These are phyloP conservation scores for Hymenoscyphus fructigenus DNA, from an alignment of 2,329 filamentous ascomycete genomes.

Conservation along the genomic window DNA sequence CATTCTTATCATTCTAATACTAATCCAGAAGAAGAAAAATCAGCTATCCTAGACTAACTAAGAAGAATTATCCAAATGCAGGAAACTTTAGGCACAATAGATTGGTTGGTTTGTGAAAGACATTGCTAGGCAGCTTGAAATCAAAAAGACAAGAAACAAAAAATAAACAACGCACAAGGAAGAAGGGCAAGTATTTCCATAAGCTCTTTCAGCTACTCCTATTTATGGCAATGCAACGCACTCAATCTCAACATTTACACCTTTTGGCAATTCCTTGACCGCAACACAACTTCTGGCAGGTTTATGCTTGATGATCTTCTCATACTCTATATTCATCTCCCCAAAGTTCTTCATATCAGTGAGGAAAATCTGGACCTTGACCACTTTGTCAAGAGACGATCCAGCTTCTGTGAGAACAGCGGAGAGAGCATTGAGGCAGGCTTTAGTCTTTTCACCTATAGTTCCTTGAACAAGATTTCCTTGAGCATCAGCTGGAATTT, in stretches of 20 bases:
- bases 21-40: too few relatives aligned
- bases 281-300: slow-evolving; percentile 88
- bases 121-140: background rate
- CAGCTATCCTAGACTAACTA: too few relatives aligned
- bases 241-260: slow-evolving; percentile 87
- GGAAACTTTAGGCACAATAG: too few relatives aligned
- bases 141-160: background rate
- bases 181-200: background rate
- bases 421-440: slow-evolving; percentile 73
- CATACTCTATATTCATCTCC: slow-evolving; percentile 83
- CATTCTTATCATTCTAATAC: too few relatives aligned
- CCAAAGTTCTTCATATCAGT: slow-evolving; percentile 88
- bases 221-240: slow-evolving; percentile 66
- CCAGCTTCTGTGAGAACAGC: slow-evolving; percentile 82
- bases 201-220: background rate
- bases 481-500: slow-evolving; percentile 32
- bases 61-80: too few relatives aligned
- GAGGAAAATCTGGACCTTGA: slow-evolving; percentile 92
- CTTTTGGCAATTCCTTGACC: slow-evolving; percentile 84
- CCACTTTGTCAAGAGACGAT: slow-evolving; percentile 73
- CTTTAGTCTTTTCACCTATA: slow-evolving; percentile 62
- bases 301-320: slow-evolving; percentile 79
- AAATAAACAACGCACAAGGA: background rate
- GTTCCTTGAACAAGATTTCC: slow-evolving; percentile 46
- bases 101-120: too few relatives aligned